Conservation (phyloP, 306 rosid genomes). For the Geum urbanum region DNA sequence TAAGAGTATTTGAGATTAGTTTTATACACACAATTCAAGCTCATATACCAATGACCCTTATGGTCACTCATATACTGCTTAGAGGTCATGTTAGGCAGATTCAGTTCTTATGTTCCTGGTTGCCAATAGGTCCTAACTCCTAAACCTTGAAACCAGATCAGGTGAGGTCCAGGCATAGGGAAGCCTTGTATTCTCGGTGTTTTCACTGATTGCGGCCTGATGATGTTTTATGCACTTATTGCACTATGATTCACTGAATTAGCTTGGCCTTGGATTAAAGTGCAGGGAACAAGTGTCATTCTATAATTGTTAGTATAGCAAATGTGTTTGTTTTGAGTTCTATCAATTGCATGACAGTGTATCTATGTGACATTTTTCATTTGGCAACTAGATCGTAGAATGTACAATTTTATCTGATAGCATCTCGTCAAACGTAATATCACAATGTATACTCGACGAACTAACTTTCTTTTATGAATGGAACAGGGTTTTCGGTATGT, state of each 20-base stretch:
- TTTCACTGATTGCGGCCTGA: too few relatives aligned
- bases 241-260: conserved; percentile 4
- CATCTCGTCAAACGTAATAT: conserved; percentile 8
- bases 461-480: not conserved
- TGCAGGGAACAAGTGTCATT: conserved; percentile 20
- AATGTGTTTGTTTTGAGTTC: not conserved
- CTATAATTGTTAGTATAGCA: conserved; percentile 24
- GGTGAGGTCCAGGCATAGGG: not conserved
- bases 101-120: not conserved
- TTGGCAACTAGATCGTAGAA: not conserved
- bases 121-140: not conserved
- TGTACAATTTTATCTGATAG: not conserved
- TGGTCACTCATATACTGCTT: not conserved
- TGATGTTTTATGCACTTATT: too few relatives aligned
- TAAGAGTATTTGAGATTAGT: not conserved
- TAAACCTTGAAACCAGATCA: not conserved
- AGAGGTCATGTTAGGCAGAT: not conserved
- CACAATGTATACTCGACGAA: conserved; percentile 5
- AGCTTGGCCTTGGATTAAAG: not conserved
- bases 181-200: too few relatives aligned
- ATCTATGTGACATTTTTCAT: not conserved
- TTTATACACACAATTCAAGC: not conserved
- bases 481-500: conserved; percentile 82
- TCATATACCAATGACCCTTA: not conserved
- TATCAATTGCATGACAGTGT: not conserved